These are phyloP conservation scores for Teunomyces stri DNA, from an alignment of 805 yeast species.

Conservation along the genomic window DNA sequence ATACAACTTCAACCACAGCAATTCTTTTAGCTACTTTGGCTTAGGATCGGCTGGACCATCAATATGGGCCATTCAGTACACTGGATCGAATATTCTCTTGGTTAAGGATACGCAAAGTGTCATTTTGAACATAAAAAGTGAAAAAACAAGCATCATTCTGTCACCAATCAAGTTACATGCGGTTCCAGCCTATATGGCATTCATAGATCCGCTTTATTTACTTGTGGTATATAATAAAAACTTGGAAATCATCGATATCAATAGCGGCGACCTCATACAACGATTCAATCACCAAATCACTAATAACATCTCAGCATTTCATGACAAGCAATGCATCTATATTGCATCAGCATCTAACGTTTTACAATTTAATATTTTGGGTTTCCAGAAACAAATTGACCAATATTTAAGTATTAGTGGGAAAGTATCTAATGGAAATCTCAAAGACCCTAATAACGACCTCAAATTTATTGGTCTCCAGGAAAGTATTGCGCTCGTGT, in stretches of 20 bases:
- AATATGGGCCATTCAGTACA: conserved; percentile 18
- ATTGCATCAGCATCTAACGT: conserved; percentile 30
- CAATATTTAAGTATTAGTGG: conserved; percentile 30
- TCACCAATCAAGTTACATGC: conserved; percentile 23
- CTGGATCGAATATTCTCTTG: conserved; percentile 16
- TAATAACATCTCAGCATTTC: conserved; percentile 18
- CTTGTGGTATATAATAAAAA: conserved; percentile 29
- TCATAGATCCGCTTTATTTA: conserved; percentile 33
- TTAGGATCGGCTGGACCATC: conserved; percentile 29
- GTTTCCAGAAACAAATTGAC: conserved; percentile 34
- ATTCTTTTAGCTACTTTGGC: conserved; percentile 41
- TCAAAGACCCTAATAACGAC: conserved; percentile 28
- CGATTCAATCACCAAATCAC: conserved; percentile 31
- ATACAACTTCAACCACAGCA: conserved; percentile 18
- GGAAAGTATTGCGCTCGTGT: conserved; percentile 31
- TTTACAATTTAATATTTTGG: conserved; percentile 26
- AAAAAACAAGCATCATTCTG: conserved; percentile 9
- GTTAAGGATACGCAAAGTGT: conserved; percentile 35
- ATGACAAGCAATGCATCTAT: conserved; percentile 12
- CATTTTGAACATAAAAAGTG: conserved; percentile 10
- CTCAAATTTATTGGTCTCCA: conserved; percentile 30
- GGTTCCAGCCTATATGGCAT: conserved; percentile 25
- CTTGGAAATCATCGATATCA: conserved; percentile 34
- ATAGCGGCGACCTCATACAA: conserved; percentile 36
- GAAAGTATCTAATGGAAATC: conserved; percentile 13